Base-by-base conservation (phyloP, 768 basidiomycete genomes). In the Lactarius indigo region DNA sequence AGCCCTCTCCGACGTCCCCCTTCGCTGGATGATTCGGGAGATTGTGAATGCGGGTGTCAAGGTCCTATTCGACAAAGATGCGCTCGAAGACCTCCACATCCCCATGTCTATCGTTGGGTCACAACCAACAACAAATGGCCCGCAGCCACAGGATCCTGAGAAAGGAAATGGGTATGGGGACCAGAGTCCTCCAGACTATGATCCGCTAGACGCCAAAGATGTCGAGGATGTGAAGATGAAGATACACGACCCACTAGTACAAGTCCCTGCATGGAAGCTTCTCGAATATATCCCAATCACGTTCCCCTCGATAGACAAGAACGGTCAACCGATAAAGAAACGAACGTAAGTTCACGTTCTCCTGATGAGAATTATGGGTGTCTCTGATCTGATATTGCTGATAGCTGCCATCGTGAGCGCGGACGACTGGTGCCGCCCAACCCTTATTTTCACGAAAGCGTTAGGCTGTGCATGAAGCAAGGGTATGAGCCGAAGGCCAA, bases 1-100 rank as follows among this genome's bases (percentile, higher is more conserved):
- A 18, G 18, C 60, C 13, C 64, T 69, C 26, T 55, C 69, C 28
- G 58, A 69, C 26, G 23, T 69, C 18, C 44, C 69, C 23, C 56
- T 69, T 54, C 57, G 59, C 28, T 69, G 69, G 69, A 64, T 67
- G 69, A 39, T 69, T 2, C 62, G 66, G 44, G 69, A 69, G 63
- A 41, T 69, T 35, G 26, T 64, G 30, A n/a, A 20, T 1, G 20
- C 37, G 31, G 54, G 50, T 3, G 61, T 39, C 37, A 30, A 37
- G 20, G 47, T 65, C 18, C 39, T 54, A 0, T 57, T 59, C 37
- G 65, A 67, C 26, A 23, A 55, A 1, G 3, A 55, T 1, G 65
- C 59, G 30, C 55, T 61, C 39, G 35, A 41, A 17, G 37, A 33
- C 5, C 44, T 23, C 35, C 17, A 20, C 28, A 60, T 59, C 57